Percentiles rank a stretch among this genome's conserved stretches.
phyloP scores from a whole-genome alignment of 192 early-diverging fungal species.

The Backusella westeae region DNA sequence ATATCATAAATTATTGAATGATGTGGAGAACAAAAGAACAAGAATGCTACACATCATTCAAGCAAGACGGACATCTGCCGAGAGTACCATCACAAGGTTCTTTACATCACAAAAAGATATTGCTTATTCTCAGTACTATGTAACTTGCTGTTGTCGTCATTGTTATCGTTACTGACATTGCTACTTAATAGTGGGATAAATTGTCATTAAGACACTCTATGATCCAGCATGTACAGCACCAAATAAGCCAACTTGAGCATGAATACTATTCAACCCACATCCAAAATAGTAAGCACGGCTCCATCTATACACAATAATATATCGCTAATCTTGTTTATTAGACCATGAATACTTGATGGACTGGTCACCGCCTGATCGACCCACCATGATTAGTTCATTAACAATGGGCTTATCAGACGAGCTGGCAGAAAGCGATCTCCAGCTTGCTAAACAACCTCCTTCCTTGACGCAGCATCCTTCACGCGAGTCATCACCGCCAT shows the following conservation, averaged over 20 bases:
- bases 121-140: constrained; percentile 32
- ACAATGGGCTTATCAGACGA: constrained; percentile 31
- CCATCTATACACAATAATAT: not conserved
- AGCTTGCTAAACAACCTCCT: constrained; percentile 13
- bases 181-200: constrained; percentile 24
- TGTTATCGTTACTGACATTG: not conserved
- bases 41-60: constrained; percentile 19
- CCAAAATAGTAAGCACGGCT: not conserved
- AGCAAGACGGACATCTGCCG: constrained; percentile 15
- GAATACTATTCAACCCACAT: constrained; percentile 26
- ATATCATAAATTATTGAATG: constrained; percentile 21
- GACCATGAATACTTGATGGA: constrained; percentile 12
- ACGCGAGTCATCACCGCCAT: constrained; percentile 20
- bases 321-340: not conserved
- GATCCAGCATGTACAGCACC: constrained; percentile 29
- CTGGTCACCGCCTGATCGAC: constrained; percentile 36
- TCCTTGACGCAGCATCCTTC: not conserved
- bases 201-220: constrained; percentile 26
- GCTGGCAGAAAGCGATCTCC: constrained; percentile 19
- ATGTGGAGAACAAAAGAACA: constrained; percentile 23
- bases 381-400: constrained; percentile 34
- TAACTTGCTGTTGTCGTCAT: not conserved
- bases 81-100: constrained; percentile 15
- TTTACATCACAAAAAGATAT: constrained; percentile 24
- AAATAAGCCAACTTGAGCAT: constrained; percentile 31